Evolutionary conservation across 495 filamentous ascomycete species (phyloP).

Genomic region (Xylona heveae): DNA sequence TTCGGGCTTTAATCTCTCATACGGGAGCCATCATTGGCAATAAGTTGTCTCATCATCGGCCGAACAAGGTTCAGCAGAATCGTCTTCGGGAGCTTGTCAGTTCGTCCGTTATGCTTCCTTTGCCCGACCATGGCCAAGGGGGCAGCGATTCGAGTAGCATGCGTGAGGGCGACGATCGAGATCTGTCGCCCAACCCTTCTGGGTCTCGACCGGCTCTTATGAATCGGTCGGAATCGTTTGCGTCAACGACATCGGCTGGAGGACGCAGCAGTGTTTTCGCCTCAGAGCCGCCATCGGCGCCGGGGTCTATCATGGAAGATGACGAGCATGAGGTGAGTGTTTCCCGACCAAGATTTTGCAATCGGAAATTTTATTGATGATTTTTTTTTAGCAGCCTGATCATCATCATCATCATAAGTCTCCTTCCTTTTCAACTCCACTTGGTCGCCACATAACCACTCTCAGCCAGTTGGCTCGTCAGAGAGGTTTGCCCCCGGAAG

Average conservation of each 20-base stretch:
- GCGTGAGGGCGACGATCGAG: too few relatives aligned
- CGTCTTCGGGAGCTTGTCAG: conserved; percentile 60
- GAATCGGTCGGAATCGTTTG: conserved; percentile 6
- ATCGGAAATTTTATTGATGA: too few relatives aligned
- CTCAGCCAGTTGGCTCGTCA: conserved; percentile 7
- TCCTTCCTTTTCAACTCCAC: conserved; percentile 7
- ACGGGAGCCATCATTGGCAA: conserved; percentile 93
- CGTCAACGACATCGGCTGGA: conserved; percentile 6
- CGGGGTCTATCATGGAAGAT: background rate
- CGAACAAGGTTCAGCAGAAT: conserved; percentile 49
- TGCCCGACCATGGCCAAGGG: too few relatives aligned
- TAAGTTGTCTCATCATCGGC: conserved; percentile 65
- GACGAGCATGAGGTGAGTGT: conserved; percentile 4
- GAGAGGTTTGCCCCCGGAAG: conserved; percentile 12
- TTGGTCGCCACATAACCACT: conserved; percentile 11
- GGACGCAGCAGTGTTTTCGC: background rate
- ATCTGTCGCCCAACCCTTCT: too few relatives aligned
- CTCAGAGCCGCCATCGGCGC: conserved; percentile 1
- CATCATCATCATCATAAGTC: background rate
- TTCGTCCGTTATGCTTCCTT: conserved; percentile 13
- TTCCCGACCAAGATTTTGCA: too few relatives aligned
- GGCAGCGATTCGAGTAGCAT: conserved; percentile 10
- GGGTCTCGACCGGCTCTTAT: too few relatives aligned
- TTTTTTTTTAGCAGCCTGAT: conserved; percentile 4
- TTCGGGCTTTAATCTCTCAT: conserved; percentile 83